phyloP scores from a whole-genome alignment of 2,329 filamentous ascomycete species.

The Neophaeococcomyces mojaviensis region DNA sequence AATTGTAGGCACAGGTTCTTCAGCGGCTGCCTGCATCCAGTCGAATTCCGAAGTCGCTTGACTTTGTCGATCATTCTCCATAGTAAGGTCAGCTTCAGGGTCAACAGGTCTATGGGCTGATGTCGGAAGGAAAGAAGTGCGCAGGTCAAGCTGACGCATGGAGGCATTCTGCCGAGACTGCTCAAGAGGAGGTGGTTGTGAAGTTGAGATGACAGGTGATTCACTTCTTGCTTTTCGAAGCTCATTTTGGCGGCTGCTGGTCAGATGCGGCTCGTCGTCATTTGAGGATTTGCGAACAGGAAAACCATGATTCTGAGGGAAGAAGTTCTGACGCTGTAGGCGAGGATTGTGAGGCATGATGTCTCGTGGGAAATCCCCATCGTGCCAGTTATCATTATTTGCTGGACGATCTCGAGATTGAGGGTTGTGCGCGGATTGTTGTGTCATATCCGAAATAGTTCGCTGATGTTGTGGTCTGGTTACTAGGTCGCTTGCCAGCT shows the following conservation, averaged over 20 bases:
- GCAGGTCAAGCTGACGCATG: neutral
- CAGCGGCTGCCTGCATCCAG: constrained; percentile 20
- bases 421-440: neutral
- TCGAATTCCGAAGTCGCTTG: constrained; percentile 17
- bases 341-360: constrained; percentile 6
- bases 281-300: neutral
- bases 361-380: constrained; percentile 1
- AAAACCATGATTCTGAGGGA: constrained; percentile 7
- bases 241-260: neutral
- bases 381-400: constrained; percentile 7
- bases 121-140: neutral
- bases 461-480: neutral
- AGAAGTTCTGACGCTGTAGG: neutral
- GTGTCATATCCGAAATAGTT: constrained; percentile 4
- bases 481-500: constrained; percentile 4
- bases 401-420: neutral
- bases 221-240: constrained; percentile 2
- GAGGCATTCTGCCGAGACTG: neutral
- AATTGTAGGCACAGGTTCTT: constrained; percentile 18
- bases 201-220: constrained; percentile 1
- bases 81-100: constrained; percentile 3
- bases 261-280: neutral
- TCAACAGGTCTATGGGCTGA: neutral
- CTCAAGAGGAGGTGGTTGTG: neutral
- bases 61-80: constrained; percentile 11